Evolutionary conservation across 1,284 basidiomycete genomes (phyloP), one percentile per base, ranked within the genome.

Genomic region (Moesziomyces sp.): DNA sequence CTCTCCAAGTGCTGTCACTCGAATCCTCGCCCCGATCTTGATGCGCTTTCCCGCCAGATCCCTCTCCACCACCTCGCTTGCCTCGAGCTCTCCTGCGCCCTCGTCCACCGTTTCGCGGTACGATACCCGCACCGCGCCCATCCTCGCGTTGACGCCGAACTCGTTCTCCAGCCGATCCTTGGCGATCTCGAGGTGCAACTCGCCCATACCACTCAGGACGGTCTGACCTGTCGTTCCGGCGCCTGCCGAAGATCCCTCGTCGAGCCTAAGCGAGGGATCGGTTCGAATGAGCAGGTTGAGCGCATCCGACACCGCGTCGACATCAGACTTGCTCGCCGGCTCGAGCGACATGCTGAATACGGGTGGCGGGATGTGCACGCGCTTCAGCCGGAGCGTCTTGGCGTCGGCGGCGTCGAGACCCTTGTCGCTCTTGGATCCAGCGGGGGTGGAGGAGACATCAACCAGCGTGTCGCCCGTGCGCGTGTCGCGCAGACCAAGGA

Each of bases 161-260:
- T 94, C 93, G 64, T 92, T 89, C 55, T 87, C 87, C 34, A 95
- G 85, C 26, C 93, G 87, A 40, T 90, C 89, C 84, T 93, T 91
- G 1, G 93, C 88, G 60, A 95, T 94, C 83, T 95, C 93, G 8
- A 95, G 88, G 82, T 95, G 93, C 28, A 95, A 87, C 42, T 91
- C 89, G 14, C 93, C 93, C 58, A 94, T 88, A 5, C 93, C 93
- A 74, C 93, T 91, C 2, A 93, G 87, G 40, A 95, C 87, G 40
- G 92, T 87, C 78, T 95, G 93, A 0, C 92, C 92, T 67, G 94
- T 92, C 2, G 69, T 73, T 5, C 59, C 54, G 11, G 58, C 67
- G 0, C 65, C 63, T 4, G 74, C 47, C 14, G 50, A 30, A 1
- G 70, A 21, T 0, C 74, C 65, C 18, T 71, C 72, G 55, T 84